A percentile compares a stretch with the other conserved stretches of the same genome.
phyloP scores from a whole-genome alignment of 2,329 filamentous ascomycete species.

The Ambrosiella beaveri region DNA sequence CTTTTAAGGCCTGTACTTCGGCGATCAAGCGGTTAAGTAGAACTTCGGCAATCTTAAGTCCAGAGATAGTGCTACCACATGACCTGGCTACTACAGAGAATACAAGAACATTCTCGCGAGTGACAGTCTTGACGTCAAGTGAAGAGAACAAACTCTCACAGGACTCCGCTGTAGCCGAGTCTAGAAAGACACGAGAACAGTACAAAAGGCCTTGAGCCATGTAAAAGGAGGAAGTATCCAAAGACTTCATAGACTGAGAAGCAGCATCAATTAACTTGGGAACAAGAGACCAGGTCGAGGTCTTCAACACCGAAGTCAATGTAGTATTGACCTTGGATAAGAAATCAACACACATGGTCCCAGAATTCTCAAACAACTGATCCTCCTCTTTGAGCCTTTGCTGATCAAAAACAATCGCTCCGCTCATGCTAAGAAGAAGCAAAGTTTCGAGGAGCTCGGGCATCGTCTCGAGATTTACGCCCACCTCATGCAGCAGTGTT shows the following conservation, averaged over 20 bases:
- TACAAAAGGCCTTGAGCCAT: background rate
- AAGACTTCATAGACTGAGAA: background rate
- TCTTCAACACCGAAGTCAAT: too few relatives aligned
- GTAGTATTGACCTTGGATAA: too few relatives aligned
- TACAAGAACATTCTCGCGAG: constrained; percentile 16
- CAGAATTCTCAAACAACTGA: background rate
- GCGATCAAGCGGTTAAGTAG: constrained; percentile 44
- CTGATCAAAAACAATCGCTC: constrained; percentile 1
- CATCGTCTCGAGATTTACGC: background rate
- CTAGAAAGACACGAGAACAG: too few relatives aligned
- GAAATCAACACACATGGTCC: too few relatives aligned
- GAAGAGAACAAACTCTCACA: background rate
- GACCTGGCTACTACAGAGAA: constrained; percentile 19
- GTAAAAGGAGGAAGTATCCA: background rate
- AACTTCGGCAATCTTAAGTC: background rate
- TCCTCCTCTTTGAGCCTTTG: background rate
- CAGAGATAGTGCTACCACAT: background rate
- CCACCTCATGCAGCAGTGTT: background rate
- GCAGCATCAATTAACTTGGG: too few relatives aligned
- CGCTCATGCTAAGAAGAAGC: background rate
- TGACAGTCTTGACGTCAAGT: constrained; percentile 17
- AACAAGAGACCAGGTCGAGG: too few relatives aligned
- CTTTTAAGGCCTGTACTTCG: constrained; percentile 35
- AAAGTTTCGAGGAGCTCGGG: background rate
- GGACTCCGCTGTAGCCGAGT: too few relatives aligned